Evolutionary conservation across 805 yeast genomes (phyloP).

Genomic region (Ogataea pilisensis): DNA sequence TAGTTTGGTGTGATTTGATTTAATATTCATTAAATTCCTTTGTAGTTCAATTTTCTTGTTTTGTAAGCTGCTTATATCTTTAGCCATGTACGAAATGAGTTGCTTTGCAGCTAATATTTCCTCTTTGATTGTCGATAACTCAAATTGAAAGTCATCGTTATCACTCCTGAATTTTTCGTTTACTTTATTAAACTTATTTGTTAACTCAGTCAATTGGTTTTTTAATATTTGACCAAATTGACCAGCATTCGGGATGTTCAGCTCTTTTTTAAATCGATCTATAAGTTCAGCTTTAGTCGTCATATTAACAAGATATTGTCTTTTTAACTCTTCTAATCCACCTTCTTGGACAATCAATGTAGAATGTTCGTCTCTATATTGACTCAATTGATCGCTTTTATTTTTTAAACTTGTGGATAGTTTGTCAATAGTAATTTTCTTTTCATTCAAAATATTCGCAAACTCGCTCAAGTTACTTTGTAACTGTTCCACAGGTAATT

Average conservation of each 20-base stretch:
- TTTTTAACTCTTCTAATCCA: slow-evolving; percentile 37
- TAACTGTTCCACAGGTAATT: slow-evolving; percentile 41
- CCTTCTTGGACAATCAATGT: slow-evolving; percentile 49
- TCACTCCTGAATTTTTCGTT: slow-evolving; percentile 5
- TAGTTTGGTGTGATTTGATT: slow-evolving; percentile 43
- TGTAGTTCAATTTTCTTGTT: slow-evolving; percentile 36
- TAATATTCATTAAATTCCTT: slow-evolving; percentile 34
- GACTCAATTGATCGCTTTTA: slow-evolving; percentile 5
- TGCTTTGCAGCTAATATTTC: slow-evolving; percentile 41
- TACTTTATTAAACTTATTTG: slow-evolving; percentile 1
- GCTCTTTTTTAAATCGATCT: slow-evolving; percentile 2
- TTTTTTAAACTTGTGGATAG: slow-evolving; percentile 17
- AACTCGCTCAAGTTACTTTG: slow-evolving; percentile 39
- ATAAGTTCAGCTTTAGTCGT: slow-evolving; percentile 11
- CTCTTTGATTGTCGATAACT: slow-evolving; percentile 22
- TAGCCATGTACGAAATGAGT: slow-evolving; percentile 35
- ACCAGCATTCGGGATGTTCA: slow-evolving; percentile 4
- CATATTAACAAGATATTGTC: slow-evolving; percentile 20
- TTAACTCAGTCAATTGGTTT: slow-evolving; percentile 3
- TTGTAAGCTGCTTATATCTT: slow-evolving; percentile 37
- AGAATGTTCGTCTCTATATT: slow-evolving; percentile 33
- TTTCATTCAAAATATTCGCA: slow-evolving; percentile 24
- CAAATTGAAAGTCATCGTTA: slow-evolving; percentile 13
- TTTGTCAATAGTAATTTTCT: slow-evolving; percentile 18
- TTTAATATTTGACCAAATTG: slow-evolving; percentile 12